Evolutionary conservation across 2,329 filamentous ascomycete species (phyloP), one percentile per base, ranked within the genome.

Genomic region (Bimuria novae-zelandiae): DNA sequence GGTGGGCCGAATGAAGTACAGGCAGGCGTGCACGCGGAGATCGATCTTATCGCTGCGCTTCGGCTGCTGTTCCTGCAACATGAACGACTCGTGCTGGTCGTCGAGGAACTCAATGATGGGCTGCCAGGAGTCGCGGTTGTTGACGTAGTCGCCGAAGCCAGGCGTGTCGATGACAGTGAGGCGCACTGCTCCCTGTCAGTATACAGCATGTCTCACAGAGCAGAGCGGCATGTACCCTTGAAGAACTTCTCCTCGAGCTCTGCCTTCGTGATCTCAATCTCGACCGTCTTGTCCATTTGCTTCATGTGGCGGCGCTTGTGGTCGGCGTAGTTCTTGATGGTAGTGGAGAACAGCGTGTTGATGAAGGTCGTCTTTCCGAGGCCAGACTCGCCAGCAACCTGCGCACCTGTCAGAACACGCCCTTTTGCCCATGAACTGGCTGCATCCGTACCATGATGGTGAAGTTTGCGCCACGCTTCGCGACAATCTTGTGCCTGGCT

Each of bases 161-260:
- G 94, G 94, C 61, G 94, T 99, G 77, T 99, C 94, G 75, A 99
- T 99, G 72, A 99, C 94, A 62, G 94, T 99, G 73, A 99, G 82
- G 75, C 94, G 94, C 75, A 99, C 94, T 97, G 67, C 27, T 16
- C 17, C n/a, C 12, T 50, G 61, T 73, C 56, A 73, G 68, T 46
- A 36, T 32, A 32, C 33, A 30, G 43, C 16, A 32, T 39, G 29
- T 4, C 6, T 11, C n/a, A n/a, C 19, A 1, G 7, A 7, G 29
- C n/a, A 32, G 12, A 19, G 37, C 19, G 8, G 14, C 16, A 39
- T 27, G 61, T 68, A 97, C 93, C 93, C 85, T 99, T 99, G 89
- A 99, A 99, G 84, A 99, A 99, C 83, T 99, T 99, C 88, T 99
- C 94, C 81, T 99, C 94, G 61, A 99, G 82, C 82, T 99, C 94